phyloP scores from a whole-genome alignment of 1,139 yeast species.

The Candida tropicalis region DNA sequence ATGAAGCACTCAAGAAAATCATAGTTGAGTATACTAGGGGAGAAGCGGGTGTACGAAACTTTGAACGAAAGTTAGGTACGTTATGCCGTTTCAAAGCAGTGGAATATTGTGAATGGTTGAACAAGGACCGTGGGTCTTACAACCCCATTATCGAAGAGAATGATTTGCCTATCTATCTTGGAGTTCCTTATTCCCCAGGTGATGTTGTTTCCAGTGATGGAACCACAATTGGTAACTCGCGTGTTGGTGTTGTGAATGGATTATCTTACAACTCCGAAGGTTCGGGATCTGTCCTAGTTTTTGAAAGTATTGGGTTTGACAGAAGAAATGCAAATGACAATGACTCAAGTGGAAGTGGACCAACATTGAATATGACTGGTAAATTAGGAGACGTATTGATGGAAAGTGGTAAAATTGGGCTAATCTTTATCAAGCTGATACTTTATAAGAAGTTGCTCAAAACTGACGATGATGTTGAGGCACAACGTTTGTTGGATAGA shows the following conservation, averaged over 20 bases:
- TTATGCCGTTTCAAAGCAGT: slow-evolving; percentile 84
- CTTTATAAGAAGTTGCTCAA: slow-evolving; percentile 38
- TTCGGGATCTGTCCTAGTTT: slow-evolving; percentile 78
- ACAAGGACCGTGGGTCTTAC: slow-evolving; percentile 24
- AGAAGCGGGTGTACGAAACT: slow-evolving; percentile 84
- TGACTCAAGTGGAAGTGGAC: slow-evolving; percentile 14
- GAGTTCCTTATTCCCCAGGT: slow-evolving; percentile 46
- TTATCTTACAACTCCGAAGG: slow-evolving; percentile 88
- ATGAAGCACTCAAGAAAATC: slow-evolving; percentile 59
- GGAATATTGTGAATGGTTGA: slow-evolving; percentile 56
- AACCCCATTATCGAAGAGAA: slow-evolving; percentile 40
- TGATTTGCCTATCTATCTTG: slow-evolving; percentile 54
- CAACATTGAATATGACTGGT: slow-evolving; percentile 72
- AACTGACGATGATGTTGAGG: slow-evolving; percentile 10
- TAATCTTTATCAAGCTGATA: slow-evolving; percentile 71
- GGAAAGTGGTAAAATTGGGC: slow-evolving; percentile 82
- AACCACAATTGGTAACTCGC: slow-evolving; percentile 31
- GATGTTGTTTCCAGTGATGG: slow-evolving; percentile 19
- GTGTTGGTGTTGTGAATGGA: slow-evolving; percentile 85
- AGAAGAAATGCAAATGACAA: slow-evolving; percentile 43
- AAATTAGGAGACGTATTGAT: slow-evolving; percentile 79
- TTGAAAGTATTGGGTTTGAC: slow-evolving; percentile 73
- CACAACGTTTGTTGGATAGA: slow-evolving; percentile 36
- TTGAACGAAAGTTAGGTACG: slow-evolving; percentile 73
- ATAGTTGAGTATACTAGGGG: slow-evolving; percentile 69